Percentiles rank a stretch among this genome's conserved stretches.
These are phyloP conservation scores for Silybum marianum DNA, from an alignment of 129 eudicot genomes.

Conservation along the genomic window DNA sequence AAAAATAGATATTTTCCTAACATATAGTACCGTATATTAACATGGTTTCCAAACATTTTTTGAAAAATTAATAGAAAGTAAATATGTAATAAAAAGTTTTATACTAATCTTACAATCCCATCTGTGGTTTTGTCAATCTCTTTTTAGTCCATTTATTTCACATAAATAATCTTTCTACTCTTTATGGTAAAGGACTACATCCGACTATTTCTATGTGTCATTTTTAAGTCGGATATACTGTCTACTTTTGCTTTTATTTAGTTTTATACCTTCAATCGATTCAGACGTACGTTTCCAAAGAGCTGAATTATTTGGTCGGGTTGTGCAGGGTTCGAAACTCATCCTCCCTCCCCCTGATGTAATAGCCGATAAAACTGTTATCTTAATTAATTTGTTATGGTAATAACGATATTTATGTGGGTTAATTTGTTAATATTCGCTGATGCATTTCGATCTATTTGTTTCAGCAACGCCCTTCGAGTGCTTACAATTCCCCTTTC, in stretches of 20 bases:
- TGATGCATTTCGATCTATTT: slow-evolving; percentile 4
- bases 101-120: no score
- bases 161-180: no score
- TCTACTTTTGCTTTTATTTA: background rate
- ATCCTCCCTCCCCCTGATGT: slow-evolving; percentile 49
- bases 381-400: slow-evolving; percentile 5
- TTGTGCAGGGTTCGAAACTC: slow-evolving; percentile 44
- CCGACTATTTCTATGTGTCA: background rate
- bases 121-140: no score
- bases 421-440: background rate
- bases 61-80: no score
- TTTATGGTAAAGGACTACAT: no score
- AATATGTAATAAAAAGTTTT: no score
- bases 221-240: background rate
- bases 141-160: no score
- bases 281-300: background rate
- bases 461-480: slow-evolving; percentile 80
- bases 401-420: background rate
- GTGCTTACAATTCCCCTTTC: slow-evolving; percentile 66
- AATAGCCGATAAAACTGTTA: slow-evolving; percentile 20
- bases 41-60: no score
- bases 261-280: background rate
- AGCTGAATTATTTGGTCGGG: slow-evolving; percentile 27
- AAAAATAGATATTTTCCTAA: no score
- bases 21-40: no score